Base-by-base conservation (phyloP, 2,329 filamentous ascomycete species). In the Ophiostoma fasciatum region DNA sequence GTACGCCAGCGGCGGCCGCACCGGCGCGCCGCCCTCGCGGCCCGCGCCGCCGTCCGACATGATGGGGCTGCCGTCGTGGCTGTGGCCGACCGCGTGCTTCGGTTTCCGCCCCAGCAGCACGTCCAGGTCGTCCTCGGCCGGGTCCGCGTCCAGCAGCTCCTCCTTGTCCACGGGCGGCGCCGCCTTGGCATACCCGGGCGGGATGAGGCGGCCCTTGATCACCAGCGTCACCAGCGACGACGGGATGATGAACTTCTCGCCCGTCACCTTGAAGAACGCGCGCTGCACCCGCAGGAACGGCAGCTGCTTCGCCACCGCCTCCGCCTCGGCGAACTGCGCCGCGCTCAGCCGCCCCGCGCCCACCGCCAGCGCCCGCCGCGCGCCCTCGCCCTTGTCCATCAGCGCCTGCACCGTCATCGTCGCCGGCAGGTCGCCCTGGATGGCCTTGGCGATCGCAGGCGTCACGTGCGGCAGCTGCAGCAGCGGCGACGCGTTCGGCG, bases 231-330 rank as follows among this genome's bases (percentile, higher is more conserved):
- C 88, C 26, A 98, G 71, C 38, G 85, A 93, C 40, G 81, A 83
- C 7, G 90, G 87, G 22, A 88, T 93, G 51, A 98, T 83, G 55
- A 79, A 81, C 46, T 81, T 82, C 61, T 98, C 92, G 52, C 90
- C 90, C 35, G 84, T 78, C 31, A 98, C 92, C 66, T 98, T 98
- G 74, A 98, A 98, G 61, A 94, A 98, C 7, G 85, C 83, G 61
- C 85, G 92, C 51, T 84, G 83, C 10, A 98, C 75, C 39, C 81
- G 72, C 37, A 98, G 67, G 44, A 75, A 72, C 2, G 90, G 90
- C 20, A 98, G 68, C 58, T 94, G 83, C 48, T 75, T 74, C 20
- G 85, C 87, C 21, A 94, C 79, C 31, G 61, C 60, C 41, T 94
- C 66, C 26, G 80, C 81, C 28, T 77, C 70, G 44, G 73, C 64